Base-by-base conservation (phyloP, 2,329 filamentous ascomycete genomes). In the Xylaria sp. region DNA sequence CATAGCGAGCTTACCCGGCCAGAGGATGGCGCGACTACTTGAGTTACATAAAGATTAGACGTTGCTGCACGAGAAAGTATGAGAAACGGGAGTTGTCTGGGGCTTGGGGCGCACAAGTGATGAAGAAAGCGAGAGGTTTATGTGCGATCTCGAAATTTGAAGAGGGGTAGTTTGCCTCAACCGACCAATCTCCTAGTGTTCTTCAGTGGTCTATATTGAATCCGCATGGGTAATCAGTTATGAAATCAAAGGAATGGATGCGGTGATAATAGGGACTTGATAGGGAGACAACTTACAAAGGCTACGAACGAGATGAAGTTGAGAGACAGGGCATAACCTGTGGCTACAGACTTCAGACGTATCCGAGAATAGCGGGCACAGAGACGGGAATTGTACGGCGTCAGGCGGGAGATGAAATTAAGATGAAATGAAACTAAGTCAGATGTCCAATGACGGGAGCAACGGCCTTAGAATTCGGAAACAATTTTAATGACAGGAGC, bases 1-100 rank as follows among this genome's bases (percentile, higher is more conserved):
- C 65, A 69, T 68, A 11, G 33, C 35, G 45, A 33, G 33, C 61
- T 42, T 51, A 54, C 21, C 28, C 21, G 54, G 51, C n/a, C 31
- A 21, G 52, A 4, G 12, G 21, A 45, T 17, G 17, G 33, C 31
- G 23, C 28, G 19, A 45, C 47, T 43, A 53, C 2, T 33, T 38
- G 31, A 52, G 51, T 52, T 52, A 54, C 19, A 33, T 40, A 46
- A 40, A 45, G 15, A 35, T 33, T 19, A 57, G 52, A 57, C 4
- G 28, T 21, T 56, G 35, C 12, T 5, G 42, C n/a, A 40, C 8
- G 33, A 52, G 23, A 25, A 45, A 23, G 21, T 4, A 15, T 37
- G 21, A 12, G 15, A 12, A 33, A n/a, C 23, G 28, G 35, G 9
- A 43, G 15, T 6, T 43, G 46, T 56, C 21, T 54, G 9, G 52